Evolutionary conservation across 805 yeast genomes (phyloP).

Genomic region (Hanseniaspora taiwanica): DNA sequence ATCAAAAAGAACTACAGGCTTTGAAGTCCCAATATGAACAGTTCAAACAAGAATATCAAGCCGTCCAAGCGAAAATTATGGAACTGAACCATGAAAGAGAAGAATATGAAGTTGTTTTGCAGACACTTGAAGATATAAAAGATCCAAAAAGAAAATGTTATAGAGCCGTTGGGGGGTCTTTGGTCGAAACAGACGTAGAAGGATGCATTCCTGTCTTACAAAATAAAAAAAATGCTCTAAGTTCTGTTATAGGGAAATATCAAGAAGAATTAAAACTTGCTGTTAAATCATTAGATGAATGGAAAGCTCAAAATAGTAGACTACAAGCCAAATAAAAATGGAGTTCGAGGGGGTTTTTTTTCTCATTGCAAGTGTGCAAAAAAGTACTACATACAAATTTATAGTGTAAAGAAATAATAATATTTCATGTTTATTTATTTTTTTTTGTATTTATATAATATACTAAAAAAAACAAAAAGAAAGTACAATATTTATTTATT

Average conservation of each 20-base stretch:
- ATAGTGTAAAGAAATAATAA: background rate
- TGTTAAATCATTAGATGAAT: background rate
- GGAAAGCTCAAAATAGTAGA: background rate
- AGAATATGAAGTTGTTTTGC: slow-evolving; percentile 40
- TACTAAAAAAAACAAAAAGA: background rate
- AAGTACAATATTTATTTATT: no score
- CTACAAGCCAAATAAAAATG: background rate
- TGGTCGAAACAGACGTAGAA: slow-evolving; percentile 71
- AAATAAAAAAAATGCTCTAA: slow-evolving; percentile 27
- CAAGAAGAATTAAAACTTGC: background rate
- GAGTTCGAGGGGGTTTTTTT: no score
- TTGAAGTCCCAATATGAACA: slow-evolving; percentile 21
- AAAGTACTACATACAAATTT: no score
- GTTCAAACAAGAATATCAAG: slow-evolving; percentile 36
- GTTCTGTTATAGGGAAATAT: background rate
- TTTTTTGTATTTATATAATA: no score
- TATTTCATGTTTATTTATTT: no score
- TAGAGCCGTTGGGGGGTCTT: slow-evolving; percentile 88
- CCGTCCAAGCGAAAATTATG: slow-evolving; percentile 31
- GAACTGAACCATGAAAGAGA: slow-evolving; percentile 37
- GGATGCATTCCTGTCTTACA: slow-evolving; percentile 55
- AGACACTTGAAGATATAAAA: slow-evolving; percentile 31
- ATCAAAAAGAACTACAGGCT: background rate
- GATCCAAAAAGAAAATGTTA: slow-evolving; percentile 52
- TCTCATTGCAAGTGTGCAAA: no score